These are phyloP conservation scores for Suillus subluteus DNA, from an alignment of 768 basidiomycete species.

Conservation along the genomic window DNA sequence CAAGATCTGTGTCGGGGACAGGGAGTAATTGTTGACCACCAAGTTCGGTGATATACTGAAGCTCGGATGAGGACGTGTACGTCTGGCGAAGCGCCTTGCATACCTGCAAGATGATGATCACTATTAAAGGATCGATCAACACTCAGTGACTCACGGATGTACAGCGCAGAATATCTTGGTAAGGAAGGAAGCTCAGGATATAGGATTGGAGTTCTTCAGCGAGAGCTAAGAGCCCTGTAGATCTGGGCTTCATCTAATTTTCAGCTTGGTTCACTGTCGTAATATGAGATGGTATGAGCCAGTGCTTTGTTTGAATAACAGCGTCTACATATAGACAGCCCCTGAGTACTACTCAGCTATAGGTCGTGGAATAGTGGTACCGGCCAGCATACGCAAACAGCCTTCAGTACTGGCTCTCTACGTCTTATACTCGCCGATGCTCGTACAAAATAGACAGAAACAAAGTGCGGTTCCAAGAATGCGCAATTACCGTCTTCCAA, in stretches of 20 bases:
- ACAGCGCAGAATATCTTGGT: conserved; percentile 11
- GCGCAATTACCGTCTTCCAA: conserved; percentile 23
- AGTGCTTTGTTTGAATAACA: neutral
- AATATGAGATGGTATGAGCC: neutral
- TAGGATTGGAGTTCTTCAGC: conserved; percentile 7
- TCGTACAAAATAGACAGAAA: neutral
- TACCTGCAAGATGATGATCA: neutral
- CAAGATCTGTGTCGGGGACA: neutral
- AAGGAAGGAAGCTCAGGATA: conserved; percentile 9
- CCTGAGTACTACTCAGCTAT: neutral
- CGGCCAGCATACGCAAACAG: neutral
- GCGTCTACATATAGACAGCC: neutral
- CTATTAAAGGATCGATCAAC: neutral
- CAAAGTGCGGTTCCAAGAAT: neutral
- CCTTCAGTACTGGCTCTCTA: neutral
- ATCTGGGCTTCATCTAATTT: neutral
- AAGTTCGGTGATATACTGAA: conserved; percentile 13
- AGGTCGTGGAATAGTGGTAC: too few species aligned
- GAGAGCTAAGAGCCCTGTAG: neutral
- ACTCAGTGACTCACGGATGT: neutral
- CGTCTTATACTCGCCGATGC: neutral
- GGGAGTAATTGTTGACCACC: conserved; percentile 5
- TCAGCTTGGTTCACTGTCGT: neutral
- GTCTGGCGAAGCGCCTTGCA: conserved; percentile 8
- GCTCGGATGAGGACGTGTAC: conserved; percentile 2